Base-by-base conservation (phyloP, 345 rosid species). In the Psidium friedrichsthalianum region DNA sequence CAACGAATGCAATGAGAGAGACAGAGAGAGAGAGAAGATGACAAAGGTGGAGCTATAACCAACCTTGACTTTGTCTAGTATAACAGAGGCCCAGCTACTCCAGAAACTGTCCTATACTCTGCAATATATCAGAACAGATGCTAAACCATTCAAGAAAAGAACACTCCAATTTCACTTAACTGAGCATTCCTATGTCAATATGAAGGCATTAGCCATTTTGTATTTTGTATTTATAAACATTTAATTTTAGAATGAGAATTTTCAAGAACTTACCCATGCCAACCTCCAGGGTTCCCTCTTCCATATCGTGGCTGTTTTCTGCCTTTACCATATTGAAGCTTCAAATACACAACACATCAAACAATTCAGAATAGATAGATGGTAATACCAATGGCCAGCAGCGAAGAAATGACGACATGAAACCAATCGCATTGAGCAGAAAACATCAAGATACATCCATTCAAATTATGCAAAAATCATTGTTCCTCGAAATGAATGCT, bases 11-110 rank as follows among this genome's bases (percentile, higher is more conserved):
- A 78, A 83, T 25, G 12, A 21, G 86, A 16, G 57, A 81, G 82
- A 51, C 14, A 27, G 2, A 87, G 36, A n/a, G 51, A 13, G 42
- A 22, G 56, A n/a, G 42, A 52, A n/a, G 81, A 82, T 32, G 29
- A 15, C 52, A 32, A 16, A 47, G 29, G 78, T 11, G 82, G 51
- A 69, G 6, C 24, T 44, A 64, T 51, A 24, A 85, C 80, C n/a
- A 83, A 95, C 99, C 99, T 96, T 96, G 82, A 96, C 99, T 92
- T 96, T 96, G 1, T 96, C 98, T 42, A 96, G 97, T 85, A 96
- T 96, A 83, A 96, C 97, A 81, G 92, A 86, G 99, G 99, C 80
- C 99, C 99, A 24, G 99, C 99, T 88, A 97, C 99, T 80, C 99
- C 98, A 49, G 98, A 94, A 85, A 97, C 98, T 78, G 98, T 97